Base-by-base conservation (phyloP, 164 flowering plant species). In the Sedum album region DNA sequence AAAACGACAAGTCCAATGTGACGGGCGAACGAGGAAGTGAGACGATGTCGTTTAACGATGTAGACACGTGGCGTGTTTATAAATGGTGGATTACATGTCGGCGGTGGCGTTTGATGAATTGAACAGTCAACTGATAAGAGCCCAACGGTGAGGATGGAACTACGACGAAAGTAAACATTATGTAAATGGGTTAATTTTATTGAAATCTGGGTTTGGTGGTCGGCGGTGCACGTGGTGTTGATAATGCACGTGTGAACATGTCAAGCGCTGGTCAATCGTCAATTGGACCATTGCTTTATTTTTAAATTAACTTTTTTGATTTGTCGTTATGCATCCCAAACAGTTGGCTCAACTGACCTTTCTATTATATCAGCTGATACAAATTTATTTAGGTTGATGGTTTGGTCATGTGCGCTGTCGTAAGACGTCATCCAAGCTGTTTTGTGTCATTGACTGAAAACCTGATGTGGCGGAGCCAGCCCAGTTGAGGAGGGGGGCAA, bases 361-460 rank as follows among this genome's bases (percentile, higher is more conserved):
- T n/a, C n/a, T 39, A 39, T 39, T 10, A 14, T 8, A 39, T 39
- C 11, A 2, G 7, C 42, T 39, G 8, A 39, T 1, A 14, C 1
- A 39, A 39, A 39, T 39, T 39, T 39, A 39, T 39, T 7, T 7
- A 0, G 13, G 13, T 39, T 39, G 42, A 39, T 39, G 42, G 42
- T 2, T 39, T 0, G 13, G 13, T 14, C 13, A 10, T 39, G n/a
- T 39, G 21, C 33, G 23, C 21, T 65, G 44, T 53, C 73, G 63
- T 73, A 93, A 96, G 93, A 73, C 69, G 71, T 65, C 36, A 80
- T 91, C 42, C 91, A 88, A 84, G 95, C 90, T 60, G 94, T 79
- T 90, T 91, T 77, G 93, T 79, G 31, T 92, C 81, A 91, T 88
- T 73, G 96, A 90, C 79, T 97, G 93, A 6, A 90, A 87, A 75